Base-by-base conservation (phyloP, 2,329 filamentous ascomycete species). In the Fusarium kyushuense region DNA sequence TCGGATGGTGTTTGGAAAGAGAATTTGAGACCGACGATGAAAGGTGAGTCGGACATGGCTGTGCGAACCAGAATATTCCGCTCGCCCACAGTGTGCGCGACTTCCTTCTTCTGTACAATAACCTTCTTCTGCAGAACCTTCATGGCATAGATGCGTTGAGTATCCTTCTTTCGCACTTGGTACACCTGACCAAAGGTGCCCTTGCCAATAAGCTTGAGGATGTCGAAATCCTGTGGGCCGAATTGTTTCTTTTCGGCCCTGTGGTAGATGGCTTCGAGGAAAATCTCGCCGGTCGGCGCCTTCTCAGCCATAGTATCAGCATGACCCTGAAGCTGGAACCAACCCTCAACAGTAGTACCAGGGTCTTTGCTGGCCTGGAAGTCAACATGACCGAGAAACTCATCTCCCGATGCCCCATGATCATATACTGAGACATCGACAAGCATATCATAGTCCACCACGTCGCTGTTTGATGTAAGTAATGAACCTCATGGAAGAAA, bases 101-200 rank as follows among this genome's bases (percentile, higher is more conserved):
- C 94, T 79, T 99, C 96, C 81, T 99, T 99, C 87, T 99, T 99
- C 81, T 99, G 96, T 27, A 99, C 96, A 75, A 99, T 99, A 54
- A 99, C 96, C 84, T 99, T 99, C 86, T 99, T 99, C 51, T 96
- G 97, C 32, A 99, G 84, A 3, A 99, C 95, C 80, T 99, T 99
- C 96, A 99, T 99, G 65, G 96, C 96, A 76, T 99, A 99, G 64
- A 99, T 97, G 43, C 96, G 90, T 74, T 90, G 89, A 1, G 95
- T 97, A 78, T 99, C 96, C 84, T 93, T 96, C 87, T 99, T 99
- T 73, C 93, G 91, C 9, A 99, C 96, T 78, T 99, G 96, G 78
- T 98, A 99, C 3, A 99, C 96, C 79, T 99, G 96, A 2, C 96
- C 96, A 77, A 99, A 99, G 0, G 96, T 99, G 55, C 96, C 96